Evolutionary conservation across 1,284 basidiomycete species (phyloP).

Genomic region (Sanguinoderma infundibulare): DNA sequence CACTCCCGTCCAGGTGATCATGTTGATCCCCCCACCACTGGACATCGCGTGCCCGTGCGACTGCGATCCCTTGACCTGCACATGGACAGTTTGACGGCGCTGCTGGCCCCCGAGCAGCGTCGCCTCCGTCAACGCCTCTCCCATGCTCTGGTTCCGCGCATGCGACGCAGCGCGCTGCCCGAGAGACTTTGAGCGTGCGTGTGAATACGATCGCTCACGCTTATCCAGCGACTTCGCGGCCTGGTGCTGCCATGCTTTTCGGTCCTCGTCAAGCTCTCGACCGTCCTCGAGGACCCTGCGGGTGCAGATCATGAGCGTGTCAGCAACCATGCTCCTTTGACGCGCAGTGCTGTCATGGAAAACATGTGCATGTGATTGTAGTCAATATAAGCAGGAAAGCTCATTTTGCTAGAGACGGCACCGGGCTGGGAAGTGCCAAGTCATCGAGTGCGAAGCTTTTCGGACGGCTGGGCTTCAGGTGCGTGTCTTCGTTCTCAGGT

Average conservation of each 20-base stretch:
- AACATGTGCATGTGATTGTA: neutral
- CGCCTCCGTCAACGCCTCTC: conserved; percentile 64
- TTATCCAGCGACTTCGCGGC: conserved; percentile 70
- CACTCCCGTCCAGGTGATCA: conserved; percentile 18
- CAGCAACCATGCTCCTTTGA: too few relatives aligned
- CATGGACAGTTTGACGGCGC: conserved; percentile 50
- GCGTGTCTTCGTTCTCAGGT: conserved; percentile 8
- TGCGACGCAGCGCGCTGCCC: conserved; percentile 32
- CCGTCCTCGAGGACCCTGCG: conserved; percentile 71
- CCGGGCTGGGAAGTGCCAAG: conserved; percentile 59
- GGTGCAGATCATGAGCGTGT: conserved; percentile 5
- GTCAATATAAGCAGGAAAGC: conserved; percentile 33
- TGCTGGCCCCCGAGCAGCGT: conserved; percentile 67
- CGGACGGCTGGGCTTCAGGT: conserved; percentile 36
- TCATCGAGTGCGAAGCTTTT: conserved; percentile 63
- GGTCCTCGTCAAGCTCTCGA: conserved; percentile 59
- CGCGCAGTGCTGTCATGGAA: neutral
- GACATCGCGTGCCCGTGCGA: conserved; percentile 23
- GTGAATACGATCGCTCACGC: conserved; percentile 61
- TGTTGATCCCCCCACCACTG: conserved; percentile 20
- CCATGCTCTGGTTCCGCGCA: conserved; percentile 34
- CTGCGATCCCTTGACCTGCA: conserved; percentile 30
- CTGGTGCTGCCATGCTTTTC: conserved; percentile 65
- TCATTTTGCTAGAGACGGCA: conserved; percentile 64
- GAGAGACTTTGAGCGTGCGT: conserved; percentile 65